Conservation (phyloP, 345 rosid genomes). For the Camelina neglecta region DNA sequence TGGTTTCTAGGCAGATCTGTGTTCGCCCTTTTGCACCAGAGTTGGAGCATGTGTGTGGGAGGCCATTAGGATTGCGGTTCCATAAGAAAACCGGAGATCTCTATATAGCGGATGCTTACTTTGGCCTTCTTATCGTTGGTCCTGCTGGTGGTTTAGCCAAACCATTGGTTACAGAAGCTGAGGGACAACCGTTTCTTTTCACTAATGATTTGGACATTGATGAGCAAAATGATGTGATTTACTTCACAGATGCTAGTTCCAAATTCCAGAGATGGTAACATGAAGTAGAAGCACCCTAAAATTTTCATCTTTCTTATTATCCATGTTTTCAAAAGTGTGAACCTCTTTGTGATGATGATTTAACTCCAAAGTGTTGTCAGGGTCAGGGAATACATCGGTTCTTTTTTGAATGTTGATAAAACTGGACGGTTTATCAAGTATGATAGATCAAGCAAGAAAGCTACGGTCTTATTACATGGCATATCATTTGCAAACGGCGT, state of each 20-base stretch:
- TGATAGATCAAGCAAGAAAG: conserved; percentile 57
- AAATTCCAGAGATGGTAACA: conserved; percentile 66
- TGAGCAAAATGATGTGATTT: conserved; percentile 56
- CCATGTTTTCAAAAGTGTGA: not conserved
- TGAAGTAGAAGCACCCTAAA: not conserved
- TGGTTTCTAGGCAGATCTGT: conserved; percentile 57
- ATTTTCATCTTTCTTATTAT: not conserved
- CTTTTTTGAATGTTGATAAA: conserved; percentile 55
- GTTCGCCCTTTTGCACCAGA: conserved; percentile 66
- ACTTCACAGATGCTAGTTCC: conserved; percentile 76
- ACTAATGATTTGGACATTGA: conserved; percentile 78
- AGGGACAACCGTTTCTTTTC: conserved; percentile 63
- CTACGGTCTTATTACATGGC: conserved; percentile 53
- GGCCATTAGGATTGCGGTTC: conserved; percentile 75
- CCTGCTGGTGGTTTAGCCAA: conserved; percentile 69
- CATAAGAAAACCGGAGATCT: conserved; percentile 69
- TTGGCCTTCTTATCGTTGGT: conserved; percentile 68
- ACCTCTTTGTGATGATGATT: conserved; percentile 1
- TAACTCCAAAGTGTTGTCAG: conserved; percentile 10
- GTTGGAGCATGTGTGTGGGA: conserved; percentile 77
- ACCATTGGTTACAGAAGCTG: conserved; percentile 58
- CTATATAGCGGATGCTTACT: conserved; percentile 81
- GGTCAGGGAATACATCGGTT: conserved; percentile 58
- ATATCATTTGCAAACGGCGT: conserved; percentile 79
- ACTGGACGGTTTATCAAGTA: conserved; percentile 74